Percentiles rank a stretch among this genome's conserved stretches.
These are phyloP conservation scores for Aspergillus thermomutatus DNA, from an alignment of 2,329 filamentous ascomycete genomes.

Conservation along the genomic window DNA sequence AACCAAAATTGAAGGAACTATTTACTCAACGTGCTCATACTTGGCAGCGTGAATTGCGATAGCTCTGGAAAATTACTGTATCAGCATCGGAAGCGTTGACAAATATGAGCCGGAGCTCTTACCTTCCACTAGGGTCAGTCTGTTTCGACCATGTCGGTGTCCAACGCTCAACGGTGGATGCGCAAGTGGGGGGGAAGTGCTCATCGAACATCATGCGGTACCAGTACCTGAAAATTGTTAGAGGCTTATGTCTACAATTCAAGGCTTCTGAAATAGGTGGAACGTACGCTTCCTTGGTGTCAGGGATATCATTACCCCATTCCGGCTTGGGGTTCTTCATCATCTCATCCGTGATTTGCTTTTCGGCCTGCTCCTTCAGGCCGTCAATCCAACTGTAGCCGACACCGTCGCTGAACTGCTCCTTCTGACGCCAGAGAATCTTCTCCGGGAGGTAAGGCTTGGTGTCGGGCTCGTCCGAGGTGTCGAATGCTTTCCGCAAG, in stretches of 20 bases:
- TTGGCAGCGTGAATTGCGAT: slow-evolving; percentile 73
- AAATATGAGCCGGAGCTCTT: slow-evolving; percentile 24
- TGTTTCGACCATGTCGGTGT: slow-evolving; percentile 96
- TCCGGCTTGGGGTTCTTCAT: slow-evolving; percentile 97
- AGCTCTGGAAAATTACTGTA: slow-evolving; percentile 51
- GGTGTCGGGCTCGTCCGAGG: slow-evolving; percentile 73
- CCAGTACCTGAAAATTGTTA: slow-evolving; percentile 67
- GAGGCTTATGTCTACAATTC: neutral
- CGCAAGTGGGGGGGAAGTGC: slow-evolving; percentile 90
- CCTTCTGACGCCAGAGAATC: slow-evolving; percentile 98
- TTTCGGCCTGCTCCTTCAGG: slow-evolving; percentile 89
- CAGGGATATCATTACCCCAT: slow-evolving; percentile 89
- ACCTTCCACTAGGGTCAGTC: slow-evolving; percentile 91
- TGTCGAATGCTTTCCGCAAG: slow-evolving; percentile 95
- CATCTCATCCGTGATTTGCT: slow-evolving; percentile 91
- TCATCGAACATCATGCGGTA: slow-evolving; percentile 98
- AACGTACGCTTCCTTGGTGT: slow-evolving; percentile 89
- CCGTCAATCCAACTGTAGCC: slow-evolving; percentile 99
- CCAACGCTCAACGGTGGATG: slow-evolving; percentile 92
- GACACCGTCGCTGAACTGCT: slow-evolving; percentile 98
- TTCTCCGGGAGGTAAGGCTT: slow-evolving; percentile 89
- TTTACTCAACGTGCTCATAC: slow-evolving; percentile 55
- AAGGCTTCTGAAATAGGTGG: neutral
- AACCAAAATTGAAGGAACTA: slow-evolving; percentile 6
- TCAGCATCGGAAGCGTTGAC: slow-evolving; percentile 4